phyloP scores from a whole-genome alignment of 1,284 basidiomycete species.

The Puccinia horiana region DNA sequence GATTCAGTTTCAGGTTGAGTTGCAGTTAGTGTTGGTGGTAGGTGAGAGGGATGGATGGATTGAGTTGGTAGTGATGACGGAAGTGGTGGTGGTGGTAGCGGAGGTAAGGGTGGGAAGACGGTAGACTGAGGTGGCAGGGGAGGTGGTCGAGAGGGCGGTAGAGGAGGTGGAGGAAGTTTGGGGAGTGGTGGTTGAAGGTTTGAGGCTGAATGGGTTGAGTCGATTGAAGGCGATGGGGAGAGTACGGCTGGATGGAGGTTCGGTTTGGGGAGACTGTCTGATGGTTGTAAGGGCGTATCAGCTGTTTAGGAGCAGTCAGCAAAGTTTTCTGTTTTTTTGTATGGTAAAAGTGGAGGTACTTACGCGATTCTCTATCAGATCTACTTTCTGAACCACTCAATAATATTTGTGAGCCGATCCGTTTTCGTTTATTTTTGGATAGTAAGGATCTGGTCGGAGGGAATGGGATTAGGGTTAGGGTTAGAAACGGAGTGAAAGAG shows the following conservation, averaged over 20 bases:
- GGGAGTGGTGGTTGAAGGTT: constrained; percentile 11
- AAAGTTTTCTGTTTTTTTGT: neutral
- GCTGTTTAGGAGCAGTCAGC: too few species aligned
- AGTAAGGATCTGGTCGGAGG: constrained; percentile 5
- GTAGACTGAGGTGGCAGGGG: constrained; percentile 5
- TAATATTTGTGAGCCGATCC: constrained; percentile 16
- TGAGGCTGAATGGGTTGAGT: neutral
- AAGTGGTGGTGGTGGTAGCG: neutral
- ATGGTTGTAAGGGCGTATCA: neutral
- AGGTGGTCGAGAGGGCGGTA: constrained; percentile 23
- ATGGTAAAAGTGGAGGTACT: neutral
- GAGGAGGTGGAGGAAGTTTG: constrained; percentile 23
- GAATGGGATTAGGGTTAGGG: too few species aligned
- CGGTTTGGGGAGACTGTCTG: neutral
- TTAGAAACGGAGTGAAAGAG: too few species aligned
- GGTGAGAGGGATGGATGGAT: neutral
- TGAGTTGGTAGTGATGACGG: neutral
- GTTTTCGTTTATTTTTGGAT: constrained; percentile 32
- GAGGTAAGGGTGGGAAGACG: constrained; percentile 12
- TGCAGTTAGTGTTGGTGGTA: constrained; percentile 4
- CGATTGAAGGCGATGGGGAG: neutral
- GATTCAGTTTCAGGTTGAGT: neutral
- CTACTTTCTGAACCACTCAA: constrained; percentile 32
- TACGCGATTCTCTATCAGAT: constrained; percentile 15
- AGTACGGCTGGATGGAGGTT: neutral